Base-by-base conservation (phyloP, 306 rosid species). In the Mimosa pudica region DNA sequence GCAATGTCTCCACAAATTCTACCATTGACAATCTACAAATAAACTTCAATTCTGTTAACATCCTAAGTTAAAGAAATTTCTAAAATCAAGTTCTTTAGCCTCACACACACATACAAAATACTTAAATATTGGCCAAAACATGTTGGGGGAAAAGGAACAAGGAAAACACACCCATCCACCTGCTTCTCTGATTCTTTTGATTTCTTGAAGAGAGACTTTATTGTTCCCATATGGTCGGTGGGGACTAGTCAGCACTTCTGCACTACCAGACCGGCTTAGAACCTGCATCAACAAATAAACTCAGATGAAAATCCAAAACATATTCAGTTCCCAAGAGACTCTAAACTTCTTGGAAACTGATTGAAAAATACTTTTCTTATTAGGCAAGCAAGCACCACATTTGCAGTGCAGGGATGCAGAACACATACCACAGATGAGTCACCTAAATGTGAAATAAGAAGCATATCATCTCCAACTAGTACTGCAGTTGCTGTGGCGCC, bases 141-240 rank as follows among this genome's bases (percentile, higher is more conserved):
- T 7, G 54, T 63, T 63, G 62, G 69, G 73, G n/a, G 32, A 77
- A 74, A 73, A 77, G 80, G 88, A 90, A 87, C 42, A 64, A 81
- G 90, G 87, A 83, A 85, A 91, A 95, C 98, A 93, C 98, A 95
- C 99, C 99, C 99, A 95, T 91, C 99, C 99, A 90, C 99, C 98
- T 93, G 98, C 99, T 76, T 93, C 97, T 90, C 97, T 90, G 85
- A 95, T 87, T 90, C 99, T 95, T 88, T 63, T 91, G 78, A 95
- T 89, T 84, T 95, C 99, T 89, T 91, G 90, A 46, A 93, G 94
- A 77, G 96, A 88, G 78, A 57, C 79, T 68, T 77, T 90, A 90
- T 90, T 93, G 84, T 80, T 95, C 85, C 99, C 99, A 76, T 90
- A 91, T 14, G 99, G 99, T 76, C 99, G 85, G 83, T 95, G 99